These are phyloP conservation scores for Kondoa subrosea DNA, from an alignment of 768 basidiomycete species.

Conservation along the genomic window DNA sequence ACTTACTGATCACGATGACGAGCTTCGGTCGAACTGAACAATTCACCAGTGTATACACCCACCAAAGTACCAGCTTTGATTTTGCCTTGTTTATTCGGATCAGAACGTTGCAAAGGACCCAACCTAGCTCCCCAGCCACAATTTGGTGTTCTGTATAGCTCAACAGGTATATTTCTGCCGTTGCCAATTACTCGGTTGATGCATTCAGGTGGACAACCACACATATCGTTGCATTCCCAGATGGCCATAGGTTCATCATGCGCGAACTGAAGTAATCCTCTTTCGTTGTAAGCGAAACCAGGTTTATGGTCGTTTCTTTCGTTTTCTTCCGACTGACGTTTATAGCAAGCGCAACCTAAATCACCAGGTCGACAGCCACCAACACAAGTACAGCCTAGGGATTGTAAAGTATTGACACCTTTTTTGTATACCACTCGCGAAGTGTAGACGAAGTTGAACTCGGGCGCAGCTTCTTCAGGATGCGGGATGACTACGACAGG, in stretches of 20 bases:
- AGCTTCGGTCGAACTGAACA: background rate
- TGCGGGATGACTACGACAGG: background rate
- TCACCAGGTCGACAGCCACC: background rate
- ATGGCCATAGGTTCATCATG: slow-evolving; percentile 1
- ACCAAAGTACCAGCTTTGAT: slow-evolving; percentile 6
- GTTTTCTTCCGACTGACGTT: background rate
- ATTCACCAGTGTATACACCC: background rate
- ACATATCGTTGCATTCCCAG: slow-evolving; percentile 7
- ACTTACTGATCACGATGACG: background rate
- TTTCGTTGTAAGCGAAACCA: background rate
- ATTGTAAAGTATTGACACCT: background rate
- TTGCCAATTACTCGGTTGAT: background rate
- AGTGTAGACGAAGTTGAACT: slow-evolving; percentile 5
- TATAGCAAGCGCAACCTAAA: background rate
- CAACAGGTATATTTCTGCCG: background rate
- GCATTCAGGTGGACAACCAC: background rate
- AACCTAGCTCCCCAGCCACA: slow-evolving; percentile 4
- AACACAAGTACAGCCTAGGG: background rate
- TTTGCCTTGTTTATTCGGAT: slow-evolving; percentile 5
- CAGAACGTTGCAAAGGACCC: background rate
- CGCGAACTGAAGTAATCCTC: background rate
- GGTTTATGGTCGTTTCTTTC: background rate
- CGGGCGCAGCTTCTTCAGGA: background rate
- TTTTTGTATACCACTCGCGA: background rate
- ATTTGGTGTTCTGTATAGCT: background rate